Conservation (phyloP, 768 basidiomycete genomes). For the Hirschioporus abietinus region DNA sequence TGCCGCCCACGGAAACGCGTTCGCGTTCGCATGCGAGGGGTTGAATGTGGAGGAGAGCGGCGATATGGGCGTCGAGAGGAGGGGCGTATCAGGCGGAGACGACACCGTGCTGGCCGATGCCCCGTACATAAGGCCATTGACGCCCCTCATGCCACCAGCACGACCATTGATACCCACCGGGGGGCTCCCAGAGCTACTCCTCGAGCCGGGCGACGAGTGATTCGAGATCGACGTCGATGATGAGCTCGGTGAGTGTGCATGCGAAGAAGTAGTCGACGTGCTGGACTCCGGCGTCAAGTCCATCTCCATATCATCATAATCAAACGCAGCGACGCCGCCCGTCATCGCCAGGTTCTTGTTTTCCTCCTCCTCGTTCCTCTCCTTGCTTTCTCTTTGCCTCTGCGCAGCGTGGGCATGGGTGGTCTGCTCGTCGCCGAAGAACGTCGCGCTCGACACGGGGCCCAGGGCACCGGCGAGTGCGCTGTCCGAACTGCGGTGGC, state of each 20-base stretch:
- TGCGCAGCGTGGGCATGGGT: conserved; percentile 17
- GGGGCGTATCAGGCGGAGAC: conserved; percentile 3
- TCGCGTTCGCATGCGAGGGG: background rate
- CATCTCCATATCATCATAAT: conserved; percentile 65
- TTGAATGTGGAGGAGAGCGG: background rate
- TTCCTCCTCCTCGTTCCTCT: conserved; percentile 20
- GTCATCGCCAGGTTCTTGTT: background rate
- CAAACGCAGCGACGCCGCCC: conserved; percentile 38
- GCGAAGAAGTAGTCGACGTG: background rate
- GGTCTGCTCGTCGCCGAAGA: conserved; percentile 18
- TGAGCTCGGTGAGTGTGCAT: conserved; percentile 35
- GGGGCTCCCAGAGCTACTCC: background rate
- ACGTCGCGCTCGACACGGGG: conserved; percentile 14
- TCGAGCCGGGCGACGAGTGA: conserved; percentile 13
- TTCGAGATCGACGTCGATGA: conserved; percentile 45
- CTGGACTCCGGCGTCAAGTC: background rate
- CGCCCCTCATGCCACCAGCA: background rate
- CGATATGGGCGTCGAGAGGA: background rate
- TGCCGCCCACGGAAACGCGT: background rate
- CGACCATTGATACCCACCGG: background rate
- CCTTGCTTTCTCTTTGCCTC: conserved; percentile 27
- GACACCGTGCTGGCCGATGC: background rate
- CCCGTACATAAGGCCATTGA: background rate
- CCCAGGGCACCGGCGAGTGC: conserved; percentile 21
- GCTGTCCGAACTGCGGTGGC: conserved; percentile 10